Evolutionary conservation across 2,329 filamentous ascomycete species (phyloP), one percentile per base, ranked within the genome.

Genomic region (Alternaria novae-zelandiae): DNA sequence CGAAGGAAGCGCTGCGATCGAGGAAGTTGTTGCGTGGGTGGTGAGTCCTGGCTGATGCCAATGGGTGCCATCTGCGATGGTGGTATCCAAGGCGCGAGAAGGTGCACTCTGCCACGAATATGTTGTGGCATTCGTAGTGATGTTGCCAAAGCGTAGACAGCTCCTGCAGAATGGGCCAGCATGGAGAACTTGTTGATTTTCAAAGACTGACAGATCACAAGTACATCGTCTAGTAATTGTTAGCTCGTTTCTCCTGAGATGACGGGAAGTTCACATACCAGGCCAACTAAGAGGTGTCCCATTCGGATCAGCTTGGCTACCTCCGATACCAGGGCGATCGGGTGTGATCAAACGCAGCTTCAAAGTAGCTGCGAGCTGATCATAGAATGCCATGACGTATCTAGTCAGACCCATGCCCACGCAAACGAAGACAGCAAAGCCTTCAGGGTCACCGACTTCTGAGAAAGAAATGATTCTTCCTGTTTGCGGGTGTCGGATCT

Each of bases 361-460:
- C 63, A 99, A 83, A 1, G 94, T 97, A 74, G 92, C 83, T 3
- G 96, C 96, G 57, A 99, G 84, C 79, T 99, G 96, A 78, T 99
- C 96, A 76, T 98, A 99, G 78, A 99, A 99, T 0, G 94, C 94
- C 64, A 93, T 97, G 63, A 99, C 92, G 77, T 96, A 99, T 80
- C 96, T 88, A 11, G 96, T 99, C 73, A 99, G 81, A 0, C 96
- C 96, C 96, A 99, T 99, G 20, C 96, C 96, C 3, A 99, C 94
- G 74, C 96, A 99, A 77, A 96, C 96, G 71, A 99, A 94, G 2
- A 99, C 93, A 3, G 94, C 95, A 69, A 91, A 95, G 2, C 96
- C 96, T 46, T 95, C 89, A 0, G 94, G 90, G 78, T 98, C 94
- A 13, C 96, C 96, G 3, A 99, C 96, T 79, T 99, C 96, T 0